A percentile compares a stretch with the other conserved stretches of the same genome.
Conservation (phyloP, 495 filamentous ascomycete species). For the Clavariopsis aquatica region DNA sequence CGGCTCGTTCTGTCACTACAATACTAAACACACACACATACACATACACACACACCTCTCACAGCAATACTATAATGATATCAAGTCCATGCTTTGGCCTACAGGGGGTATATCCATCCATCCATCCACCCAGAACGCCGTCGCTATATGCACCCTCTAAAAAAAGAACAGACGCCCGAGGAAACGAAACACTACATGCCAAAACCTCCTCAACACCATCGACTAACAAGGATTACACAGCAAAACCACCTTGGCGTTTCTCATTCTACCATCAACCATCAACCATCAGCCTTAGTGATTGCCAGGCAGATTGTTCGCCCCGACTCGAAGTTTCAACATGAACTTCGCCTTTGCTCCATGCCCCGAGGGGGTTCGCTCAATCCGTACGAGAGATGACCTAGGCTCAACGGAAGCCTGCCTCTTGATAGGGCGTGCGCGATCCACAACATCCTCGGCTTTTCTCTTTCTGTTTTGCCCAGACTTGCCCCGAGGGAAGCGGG, state of each 20-base stretch:
- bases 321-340: slow-evolving; percentile 6
- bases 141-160: not conserved
- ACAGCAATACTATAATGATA: not conserved
- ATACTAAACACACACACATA: not conserved
- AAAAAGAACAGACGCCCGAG: not conserved
- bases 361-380: not conserved
- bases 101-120: slow-evolving; percentile 1
- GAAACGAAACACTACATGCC: not conserved
- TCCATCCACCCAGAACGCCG: slow-evolving; percentile 1
- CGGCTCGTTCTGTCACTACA: too few species aligned
- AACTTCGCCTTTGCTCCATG: slow-evolving; percentile 2
- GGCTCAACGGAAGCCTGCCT: slow-evolving; percentile 3
- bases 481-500: not conserved
- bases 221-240: too few species aligned
- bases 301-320: not conserved
- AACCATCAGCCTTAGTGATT: too few species aligned
- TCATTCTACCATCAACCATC: too few species aligned
- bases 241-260: too few species aligned
- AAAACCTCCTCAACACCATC: not conserved
- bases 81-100: not conserved
- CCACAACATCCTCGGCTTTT: slow-evolving; percentile 9
- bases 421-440: slow-evolving; percentile 3
- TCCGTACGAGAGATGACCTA: not conserved
- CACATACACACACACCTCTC: not conserved
- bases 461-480: not conserved